Evolutionary conservation across 306 rosid species (phyloP).

Genomic region (Rubus parviflorus): DNA sequence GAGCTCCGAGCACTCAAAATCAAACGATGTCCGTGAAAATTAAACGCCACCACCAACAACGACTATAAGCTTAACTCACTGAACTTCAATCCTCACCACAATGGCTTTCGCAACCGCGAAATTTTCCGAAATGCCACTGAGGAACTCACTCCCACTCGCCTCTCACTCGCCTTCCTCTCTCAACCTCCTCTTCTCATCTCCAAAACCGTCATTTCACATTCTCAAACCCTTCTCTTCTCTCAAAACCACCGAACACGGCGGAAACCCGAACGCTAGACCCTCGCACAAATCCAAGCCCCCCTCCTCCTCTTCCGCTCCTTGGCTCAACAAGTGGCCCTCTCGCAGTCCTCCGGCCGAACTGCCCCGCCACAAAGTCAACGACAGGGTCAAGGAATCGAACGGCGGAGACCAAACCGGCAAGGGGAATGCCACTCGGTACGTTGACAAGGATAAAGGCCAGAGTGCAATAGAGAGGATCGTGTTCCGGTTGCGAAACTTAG

Average conservation of each 20-base stretch:
- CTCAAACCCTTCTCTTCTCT: slow-evolving; percentile 46
- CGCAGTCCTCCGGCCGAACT: slow-evolving; percentile 27
- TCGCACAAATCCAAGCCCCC: background rate
- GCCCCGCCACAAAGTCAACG: slow-evolving; percentile 19
- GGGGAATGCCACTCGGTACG: slow-evolving; percentile 21
- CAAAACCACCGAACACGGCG: slow-evolving; percentile 31
- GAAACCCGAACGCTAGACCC: background rate
- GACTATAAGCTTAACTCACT: background rate
- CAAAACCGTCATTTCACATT: slow-evolving; percentile 51
- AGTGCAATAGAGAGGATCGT: slow-evolving; percentile 79
- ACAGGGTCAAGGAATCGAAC: slow-evolving; percentile 23
- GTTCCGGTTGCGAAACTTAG: slow-evolving; percentile 68
- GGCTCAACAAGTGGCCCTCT: slow-evolving; percentile 64
- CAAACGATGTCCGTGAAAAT: slow-evolving; percentile 12
- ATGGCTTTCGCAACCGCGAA: slow-evolving; percentile 55
- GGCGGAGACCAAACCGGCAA: slow-evolving; percentile 33
- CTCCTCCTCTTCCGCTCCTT: slow-evolving; percentile 38
- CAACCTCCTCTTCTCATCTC: slow-evolving; percentile 40
- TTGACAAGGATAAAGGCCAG: slow-evolving; percentile 40
- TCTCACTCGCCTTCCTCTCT: slow-evolving; percentile 39
- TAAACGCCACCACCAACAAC: background rate
- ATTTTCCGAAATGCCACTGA: slow-evolving; percentile 54
- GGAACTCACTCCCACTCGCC: slow-evolving; percentile 45
- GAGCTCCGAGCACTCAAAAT: slow-evolving; percentile 17
- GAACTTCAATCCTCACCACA: background rate